A percentile compares a stretch with the other conserved stretches of the same genome.
These are phyloP conservation scores for Colletotrichum chrysophilum DNA, from an alignment of 2,329 filamentous ascomycete species.

Conservation along the genomic window DNA sequence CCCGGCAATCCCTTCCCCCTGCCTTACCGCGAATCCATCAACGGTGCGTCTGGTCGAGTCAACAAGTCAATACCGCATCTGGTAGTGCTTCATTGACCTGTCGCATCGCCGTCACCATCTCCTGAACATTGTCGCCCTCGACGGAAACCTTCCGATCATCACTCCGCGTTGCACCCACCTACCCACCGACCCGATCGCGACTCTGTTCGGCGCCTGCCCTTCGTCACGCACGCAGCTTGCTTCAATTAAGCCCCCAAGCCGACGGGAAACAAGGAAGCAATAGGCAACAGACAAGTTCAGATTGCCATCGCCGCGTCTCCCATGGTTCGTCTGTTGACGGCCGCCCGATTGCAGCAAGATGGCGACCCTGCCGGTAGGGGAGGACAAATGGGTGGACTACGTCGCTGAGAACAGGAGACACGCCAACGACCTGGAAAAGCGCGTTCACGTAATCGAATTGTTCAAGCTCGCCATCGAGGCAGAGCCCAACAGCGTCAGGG, in stretches of 20 bases:
- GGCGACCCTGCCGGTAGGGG: slow-evolving; percentile 66
- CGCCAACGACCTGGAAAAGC: slow-evolving; percentile 67
- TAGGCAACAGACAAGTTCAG: not conserved
- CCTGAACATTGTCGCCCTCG: not conserved
- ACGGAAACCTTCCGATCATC: not conserved
- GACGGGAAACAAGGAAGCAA: not conserved
- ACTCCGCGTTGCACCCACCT: not conserved
- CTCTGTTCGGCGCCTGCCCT: not conserved
- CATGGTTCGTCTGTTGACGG: slow-evolving; percentile 21
- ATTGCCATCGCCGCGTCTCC: not conserved
- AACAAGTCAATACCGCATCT: not conserved
- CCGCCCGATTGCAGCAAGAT: slow-evolving; percentile 35
- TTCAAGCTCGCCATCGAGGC: slow-evolving; percentile 73
- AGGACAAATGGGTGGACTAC: slow-evolving; percentile 79
- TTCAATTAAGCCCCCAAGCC: not conserved
- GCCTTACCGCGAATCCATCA: not conserved
- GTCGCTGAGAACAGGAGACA: slow-evolving; percentile 72
- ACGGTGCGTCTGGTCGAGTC: not conserved
- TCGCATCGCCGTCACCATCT: not conserved
- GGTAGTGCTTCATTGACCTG: not conserved
- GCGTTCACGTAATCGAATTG: slow-evolving; percentile 73
- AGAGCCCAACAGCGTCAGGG: slow-evolving; percentile 74
- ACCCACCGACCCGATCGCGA: not conserved
- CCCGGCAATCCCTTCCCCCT: not conserved
- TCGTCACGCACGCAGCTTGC: not conserved